These are phyloP conservation scores for Torulaspora gathmanii DNA, from an alignment of 805 yeast genomes.

Conservation along the genomic window DNA sequence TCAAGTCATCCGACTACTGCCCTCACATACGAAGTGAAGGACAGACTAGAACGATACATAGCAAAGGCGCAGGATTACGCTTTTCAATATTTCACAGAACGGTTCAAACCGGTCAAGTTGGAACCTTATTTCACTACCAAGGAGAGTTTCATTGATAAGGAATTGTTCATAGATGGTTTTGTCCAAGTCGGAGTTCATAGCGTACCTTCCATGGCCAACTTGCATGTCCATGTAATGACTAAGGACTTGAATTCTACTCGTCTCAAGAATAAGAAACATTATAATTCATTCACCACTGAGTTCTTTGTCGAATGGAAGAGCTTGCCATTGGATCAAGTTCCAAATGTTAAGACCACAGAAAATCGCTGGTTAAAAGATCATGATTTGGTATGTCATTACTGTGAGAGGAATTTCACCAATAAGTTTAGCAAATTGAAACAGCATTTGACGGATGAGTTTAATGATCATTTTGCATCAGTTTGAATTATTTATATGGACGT, in stretches of 20 bases:
- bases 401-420: constrained; percentile 40
- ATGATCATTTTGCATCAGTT: constrained; percentile 16
- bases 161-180: constrained; percentile 20
- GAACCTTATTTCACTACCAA: constrained; percentile 17
- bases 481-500: constrained; percentile 1
- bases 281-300: constrained; percentile 60
- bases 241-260: constrained; percentile 52
- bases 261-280: constrained; percentile 61
- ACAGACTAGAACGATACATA: constrained; percentile 37
- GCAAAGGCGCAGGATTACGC: constrained; percentile 30
- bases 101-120: constrained; percentile 9
- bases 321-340: constrained; percentile 38
- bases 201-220: constrained; percentile 61
- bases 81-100: constrained; percentile 24
- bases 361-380: constrained; percentile 24
- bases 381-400: constrained; percentile 42
- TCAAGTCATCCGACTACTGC: constrained; percentile 46
- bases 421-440: constrained; percentile 42
- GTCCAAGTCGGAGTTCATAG: constrained; percentile 63
- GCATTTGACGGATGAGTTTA: constrained; percentile 41
- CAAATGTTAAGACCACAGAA: constrained; percentile 41
- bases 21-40: constrained; percentile 37
- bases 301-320: constrained; percentile 58
- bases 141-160: constrained; percentile 16
- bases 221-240: constrained; percentile 72